Conservation (phyloP, 2,329 filamentous ascomycete genomes). For the Alternaria gaisen region DNA sequence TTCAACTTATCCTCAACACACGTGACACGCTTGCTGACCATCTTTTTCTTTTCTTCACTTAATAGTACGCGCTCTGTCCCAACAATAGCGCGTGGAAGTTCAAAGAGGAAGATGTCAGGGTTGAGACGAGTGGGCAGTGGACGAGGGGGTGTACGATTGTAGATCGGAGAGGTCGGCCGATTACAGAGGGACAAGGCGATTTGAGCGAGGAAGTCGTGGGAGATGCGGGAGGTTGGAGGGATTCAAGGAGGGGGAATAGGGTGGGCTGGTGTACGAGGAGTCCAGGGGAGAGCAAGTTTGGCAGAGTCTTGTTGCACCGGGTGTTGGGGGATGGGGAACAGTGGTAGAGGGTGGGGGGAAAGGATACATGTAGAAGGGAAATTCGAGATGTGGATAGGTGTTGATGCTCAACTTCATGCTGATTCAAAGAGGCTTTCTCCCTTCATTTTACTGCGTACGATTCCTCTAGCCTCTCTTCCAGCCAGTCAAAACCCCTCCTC, state of each 20-base stretch:
- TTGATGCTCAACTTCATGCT: too few species aligned
- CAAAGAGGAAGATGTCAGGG: conserved; percentile 75
- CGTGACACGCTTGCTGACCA: too few species aligned
- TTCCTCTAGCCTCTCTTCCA: too few species aligned
- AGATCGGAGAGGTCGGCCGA: conserved; percentile 72
- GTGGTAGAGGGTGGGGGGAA: not conserved
- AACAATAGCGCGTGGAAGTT: conserved; percentile 46
- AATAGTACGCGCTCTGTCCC: conserved; percentile 40
- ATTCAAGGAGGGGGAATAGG: conserved; percentile 76
- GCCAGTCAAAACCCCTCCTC: too few species aligned
- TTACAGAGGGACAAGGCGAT: conserved; percentile 52
- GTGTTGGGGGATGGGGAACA: conserved; percentile 62
- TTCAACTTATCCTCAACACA: too few species aligned
- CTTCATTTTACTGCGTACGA: too few species aligned
- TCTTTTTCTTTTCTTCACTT: too few species aligned
- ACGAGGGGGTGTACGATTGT: conserved; percentile 89
- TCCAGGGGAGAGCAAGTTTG: conserved; percentile 74
- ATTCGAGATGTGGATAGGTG: too few species aligned
- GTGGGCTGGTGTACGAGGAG: conserved; percentile 75
- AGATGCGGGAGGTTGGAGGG: conserved; percentile 81
- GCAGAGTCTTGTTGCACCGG: conserved; percentile 69
- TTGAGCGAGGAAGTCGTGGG: conserved; percentile 63
- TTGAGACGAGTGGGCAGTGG: conserved; percentile 95
- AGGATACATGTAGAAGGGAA: too few species aligned
- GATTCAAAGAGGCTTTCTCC: not conserved